Evolutionary conservation across 2,329 filamentous ascomycete species (phyloP), one percentile per base, ranked within the genome.

Genomic region (Colletotrichum truncatum): DNA sequence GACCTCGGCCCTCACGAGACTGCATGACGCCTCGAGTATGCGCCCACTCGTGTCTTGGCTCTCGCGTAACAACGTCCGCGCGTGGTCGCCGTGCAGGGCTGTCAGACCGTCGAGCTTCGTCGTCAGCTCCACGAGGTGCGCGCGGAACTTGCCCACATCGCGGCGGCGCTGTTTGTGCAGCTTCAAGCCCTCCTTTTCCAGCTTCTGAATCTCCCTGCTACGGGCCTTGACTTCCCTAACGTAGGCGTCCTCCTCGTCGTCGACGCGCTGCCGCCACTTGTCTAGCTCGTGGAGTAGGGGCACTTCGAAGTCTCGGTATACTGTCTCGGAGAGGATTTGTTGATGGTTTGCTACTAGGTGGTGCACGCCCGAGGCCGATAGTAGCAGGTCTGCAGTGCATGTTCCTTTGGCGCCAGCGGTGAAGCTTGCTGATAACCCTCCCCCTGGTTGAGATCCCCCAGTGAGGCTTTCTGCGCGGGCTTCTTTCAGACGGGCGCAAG

Each of bases 291-390:
- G 88, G n/a, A 91, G 81, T 21, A 91, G 79, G 4, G 89, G 89
- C 36, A 91, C 88, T 76, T 91, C 89, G 73, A 91, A 91, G 64
- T 82, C 84, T 58, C 89, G 83, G 76, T 91, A 91, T 8, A 91
- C 87, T 0, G 88, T 91, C 76, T 91, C 89, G 68, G 84, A 87
- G 4, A 91, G 83, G 70, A 91, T 91, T 73, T 91, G 88, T 74
- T 90, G 87, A 79, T 91, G 89, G 77, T 91, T 91, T 46, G 89
- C 89, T 63, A 91, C 81, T 18, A 91, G 82, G 71, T 91, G 87
- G 73, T 91, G 89, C 39, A 91, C 82, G 34, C 89, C 89, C 32
- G 87, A 86, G 11, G 88, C 86, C 28, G 87, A 84, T 64, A 91
- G 79, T 45, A 91, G 80, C 56, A 83, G 82, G 75, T 91, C 88